phyloP scores from a whole-genome alignment of 2,329 filamentous ascomycete genomes.

The Aspergillus udagawae region DNA sequence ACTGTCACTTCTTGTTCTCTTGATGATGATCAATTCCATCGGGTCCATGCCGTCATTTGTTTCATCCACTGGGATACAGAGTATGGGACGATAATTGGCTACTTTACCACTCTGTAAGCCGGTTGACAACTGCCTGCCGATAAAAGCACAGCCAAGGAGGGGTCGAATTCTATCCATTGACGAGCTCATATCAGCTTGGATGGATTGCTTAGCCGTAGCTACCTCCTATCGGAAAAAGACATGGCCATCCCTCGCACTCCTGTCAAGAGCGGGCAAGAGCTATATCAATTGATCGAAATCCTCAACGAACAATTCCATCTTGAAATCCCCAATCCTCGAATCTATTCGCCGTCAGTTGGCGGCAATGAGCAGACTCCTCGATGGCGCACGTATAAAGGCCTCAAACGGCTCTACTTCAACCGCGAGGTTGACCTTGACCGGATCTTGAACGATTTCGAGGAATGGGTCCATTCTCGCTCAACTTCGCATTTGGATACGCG shows the following conservation, averaged over 20 bases:
- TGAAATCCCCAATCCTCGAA: conserved; percentile 25
- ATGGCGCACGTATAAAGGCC: conserved; percentile 23
- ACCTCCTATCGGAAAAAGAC: background rate
- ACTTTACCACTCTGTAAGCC: background rate
- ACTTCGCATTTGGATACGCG: background rate
- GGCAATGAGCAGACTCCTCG: conserved; percentile 12
- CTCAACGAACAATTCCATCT: conserved; percentile 35
- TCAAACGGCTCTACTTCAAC: conserved; percentile 29
- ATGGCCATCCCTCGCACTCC: conserved; percentile 20
- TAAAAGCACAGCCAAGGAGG: background rate
- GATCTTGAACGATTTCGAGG: conserved; percentile 29
- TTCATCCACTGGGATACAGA: background rate
- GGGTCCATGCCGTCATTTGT: background rate
- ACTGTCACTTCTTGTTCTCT: background rate
- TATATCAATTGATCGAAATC: conserved; percentile 24
- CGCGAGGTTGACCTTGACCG: conserved; percentile 17
- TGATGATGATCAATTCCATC: background rate
- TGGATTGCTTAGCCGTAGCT: background rate
- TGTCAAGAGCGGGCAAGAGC: conserved; percentile 17
- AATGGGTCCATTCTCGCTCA: conserved; percentile 22
- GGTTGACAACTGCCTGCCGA: background rate
- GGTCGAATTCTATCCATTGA: background rate
- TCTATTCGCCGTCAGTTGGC: conserved; percentile 16
- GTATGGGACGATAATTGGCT: background rate
- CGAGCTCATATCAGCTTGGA: background rate